Evolutionary conservation across 1,284 basidiomycete genomes (phyloP).

Genomic region (Papiliotrema laurentii): DNA sequence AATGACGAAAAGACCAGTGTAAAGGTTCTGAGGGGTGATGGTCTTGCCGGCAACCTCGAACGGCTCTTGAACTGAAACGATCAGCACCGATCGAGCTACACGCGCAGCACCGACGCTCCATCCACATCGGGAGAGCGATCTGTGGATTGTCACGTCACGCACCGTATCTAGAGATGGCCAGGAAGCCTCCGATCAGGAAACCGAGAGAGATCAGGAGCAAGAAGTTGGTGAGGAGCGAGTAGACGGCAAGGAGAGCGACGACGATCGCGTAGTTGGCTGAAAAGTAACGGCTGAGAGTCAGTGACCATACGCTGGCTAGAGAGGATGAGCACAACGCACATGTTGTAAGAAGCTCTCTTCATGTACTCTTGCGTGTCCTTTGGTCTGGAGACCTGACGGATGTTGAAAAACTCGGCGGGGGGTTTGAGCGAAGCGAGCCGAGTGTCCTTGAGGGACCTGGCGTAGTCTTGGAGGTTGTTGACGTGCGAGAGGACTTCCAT

Average conservation of each 20-base stretch:
- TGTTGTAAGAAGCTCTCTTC: conserved; percentile 37
- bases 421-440: conserved; percentile 75
- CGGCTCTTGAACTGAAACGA: conserved; percentile 36
- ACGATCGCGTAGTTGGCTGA: conserved; percentile 88
- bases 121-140: not conserved
- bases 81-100: conserved; percentile 5
- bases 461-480: conserved; percentile 61
- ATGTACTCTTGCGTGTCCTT: conserved; percentile 58
- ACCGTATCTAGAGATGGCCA: conserved; percentile 87
- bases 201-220: conserved; percentile 74
- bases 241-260: conserved; percentile 74
- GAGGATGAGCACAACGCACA: conserved; percentile 19
- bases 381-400: conserved; percentile 72
- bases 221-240: conserved; percentile 80
- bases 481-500: conserved; percentile 40
- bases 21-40: conserved; percentile 56
- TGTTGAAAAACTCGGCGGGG: conserved; percentile 74
- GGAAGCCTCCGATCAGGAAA: conserved; percentile 89
- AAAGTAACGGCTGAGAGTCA: conserved; percentile 60
- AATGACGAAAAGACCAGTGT: conserved; percentile 55
- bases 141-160: conserved; percentile 37
- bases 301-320: not conserved
- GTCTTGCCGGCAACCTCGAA: conserved; percentile 51
- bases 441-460: conserved; percentile 78
- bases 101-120: not conserved